These are phyloP conservation scores for Paspalum notatum DNA, from an alignment of 176 grass and related monocot genomes.

Conservation along the genomic window DNA sequence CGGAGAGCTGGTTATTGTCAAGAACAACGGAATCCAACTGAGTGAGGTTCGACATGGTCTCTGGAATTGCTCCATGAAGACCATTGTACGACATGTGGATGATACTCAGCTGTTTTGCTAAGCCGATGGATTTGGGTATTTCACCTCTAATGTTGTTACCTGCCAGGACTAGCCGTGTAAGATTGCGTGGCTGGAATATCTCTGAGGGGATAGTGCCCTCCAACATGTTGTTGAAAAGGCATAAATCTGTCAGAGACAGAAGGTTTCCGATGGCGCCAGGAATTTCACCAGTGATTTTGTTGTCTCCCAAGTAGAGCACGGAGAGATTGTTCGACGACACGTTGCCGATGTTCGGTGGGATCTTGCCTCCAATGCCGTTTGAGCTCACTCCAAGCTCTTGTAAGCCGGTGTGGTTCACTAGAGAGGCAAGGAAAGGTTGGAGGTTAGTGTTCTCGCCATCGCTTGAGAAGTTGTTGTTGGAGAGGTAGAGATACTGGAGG, in stretches of 20 bases:
- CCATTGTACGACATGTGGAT: neutral
- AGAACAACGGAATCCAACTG: conserved; percentile 46
- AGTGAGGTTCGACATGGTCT: conserved; percentile 48
- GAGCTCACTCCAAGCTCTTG: conserved; percentile 56
- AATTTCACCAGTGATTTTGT: conserved; percentile 53
- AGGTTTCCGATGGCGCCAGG: conserved; percentile 68
- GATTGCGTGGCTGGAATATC: neutral
- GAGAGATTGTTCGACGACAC: conserved; percentile 52
- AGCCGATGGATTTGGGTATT: conserved; percentile 25
- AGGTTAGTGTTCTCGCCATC: conserved; percentile 49
- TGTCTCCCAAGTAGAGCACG: conserved; percentile 49
- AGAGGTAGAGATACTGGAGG: conserved; percentile 58
- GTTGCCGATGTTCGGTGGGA: conserved; percentile 50
- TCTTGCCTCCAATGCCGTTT: conserved; percentile 44
- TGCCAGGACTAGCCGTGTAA: conserved; percentile 7
- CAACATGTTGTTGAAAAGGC: conserved; percentile 1
- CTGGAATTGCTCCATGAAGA: conserved; percentile 55
- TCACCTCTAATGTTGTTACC: conserved; percentile 6
- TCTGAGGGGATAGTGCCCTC: conserved; percentile 47
- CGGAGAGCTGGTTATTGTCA: conserved; percentile 69
- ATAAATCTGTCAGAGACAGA: conserved; percentile 1
- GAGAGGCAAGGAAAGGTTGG: conserved; percentile 60
- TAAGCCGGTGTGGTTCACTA: conserved; percentile 58
- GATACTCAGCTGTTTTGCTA: neutral
- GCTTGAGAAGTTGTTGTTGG: conserved; percentile 57